Base-by-base conservation (phyloP, 805 yeast species). In the Saccharomycopsis sp. region DNA sequence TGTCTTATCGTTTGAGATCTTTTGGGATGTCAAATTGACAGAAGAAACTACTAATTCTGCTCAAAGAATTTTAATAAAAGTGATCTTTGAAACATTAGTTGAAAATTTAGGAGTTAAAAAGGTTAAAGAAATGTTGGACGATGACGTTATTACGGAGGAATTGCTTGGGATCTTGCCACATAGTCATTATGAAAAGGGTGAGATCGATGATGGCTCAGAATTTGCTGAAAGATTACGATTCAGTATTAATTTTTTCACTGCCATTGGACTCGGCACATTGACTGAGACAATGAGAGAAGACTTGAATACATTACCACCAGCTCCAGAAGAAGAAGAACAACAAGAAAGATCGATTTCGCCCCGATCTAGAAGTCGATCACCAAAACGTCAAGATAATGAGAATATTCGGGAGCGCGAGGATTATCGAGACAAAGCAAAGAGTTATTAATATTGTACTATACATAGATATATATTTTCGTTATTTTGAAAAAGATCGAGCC, bases 211-310 rank as follows among this genome's bases (percentile, higher is more conserved):
- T 13, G 14, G 19, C 17, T 29, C 41, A 2, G 63, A 61, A 1
- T 70, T 69, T 44, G 67, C 70, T 4, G 80, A 77, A 7, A 65
- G 74, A 52, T 64, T 81, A 11, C 68, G 90, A 48, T 90, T 89
- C 59, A 73, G 94, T 1, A 87, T 88, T 58, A 90, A 90, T 58
- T 90, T 72, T 59, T 90, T 90, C 61, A 90, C 97, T 0, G 96
- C 97, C 1, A 87, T 90, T 50, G 94, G 94, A 0, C 60, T 90
- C 40, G 97, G 97, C 37, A 71, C 73, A 2, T 59, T 90, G 46
- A 89, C 97, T 0, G 95, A 86, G 31, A 74, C 66, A 1, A 83
- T 89, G 94, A 74, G 97, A 63, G 71, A 66, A 3, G 67, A 63
- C 13, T 59, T 80, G 47, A 57, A 62, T 43, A 53, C 54, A 14